Evolutionary conservation across 176 grass and related monocot genomes (phyloP).

Genomic region (Aegilops sharonensis): DNA sequence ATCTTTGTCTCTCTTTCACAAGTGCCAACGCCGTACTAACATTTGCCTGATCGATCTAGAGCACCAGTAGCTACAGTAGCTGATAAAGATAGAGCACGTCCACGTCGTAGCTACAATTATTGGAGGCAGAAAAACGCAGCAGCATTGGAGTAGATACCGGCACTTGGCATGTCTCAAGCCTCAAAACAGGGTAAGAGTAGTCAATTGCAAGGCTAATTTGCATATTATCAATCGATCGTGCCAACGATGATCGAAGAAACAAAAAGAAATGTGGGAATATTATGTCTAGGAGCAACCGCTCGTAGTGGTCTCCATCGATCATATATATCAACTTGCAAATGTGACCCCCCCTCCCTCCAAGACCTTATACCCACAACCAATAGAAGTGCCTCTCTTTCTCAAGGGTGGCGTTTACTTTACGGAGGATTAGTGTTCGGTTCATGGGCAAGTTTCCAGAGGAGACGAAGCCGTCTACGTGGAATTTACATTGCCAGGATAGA

Average conservation of each 20-base stretch:
- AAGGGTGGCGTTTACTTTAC: too few species aligned
- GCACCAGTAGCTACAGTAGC: background rate
- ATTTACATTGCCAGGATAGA: too few species aligned
- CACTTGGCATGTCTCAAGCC: background rate
- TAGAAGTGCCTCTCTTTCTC: too few species aligned
- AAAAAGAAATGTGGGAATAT: background rate
- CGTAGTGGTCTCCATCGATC: background rate
- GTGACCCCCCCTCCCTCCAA: too few species aligned
- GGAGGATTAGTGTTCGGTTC: too few species aligned
- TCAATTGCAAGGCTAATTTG: background rate
- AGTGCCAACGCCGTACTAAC: background rate
- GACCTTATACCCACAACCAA: too few species aligned
- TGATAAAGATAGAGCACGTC: background rate
- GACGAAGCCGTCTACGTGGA: too few species aligned
- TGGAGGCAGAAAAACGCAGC: background rate
- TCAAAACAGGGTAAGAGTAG: background rate
- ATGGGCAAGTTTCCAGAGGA: too few species aligned
- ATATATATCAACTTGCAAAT: background rate
- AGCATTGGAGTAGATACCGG: background rate
- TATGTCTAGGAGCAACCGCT: background rate
- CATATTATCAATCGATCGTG: background rate
- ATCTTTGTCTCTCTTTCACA: background rate
- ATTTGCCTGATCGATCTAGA: background rate
- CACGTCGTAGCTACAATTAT: conserved; percentile 2
- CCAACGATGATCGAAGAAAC: background rate